Percentiles rank a stretch among this genome's conserved stretches.
These are phyloP conservation scores for Ceratobasidium sp. DNA, from an alignment of 1,284 basidiomycete genomes.

Conservation along the genomic window DNA sequence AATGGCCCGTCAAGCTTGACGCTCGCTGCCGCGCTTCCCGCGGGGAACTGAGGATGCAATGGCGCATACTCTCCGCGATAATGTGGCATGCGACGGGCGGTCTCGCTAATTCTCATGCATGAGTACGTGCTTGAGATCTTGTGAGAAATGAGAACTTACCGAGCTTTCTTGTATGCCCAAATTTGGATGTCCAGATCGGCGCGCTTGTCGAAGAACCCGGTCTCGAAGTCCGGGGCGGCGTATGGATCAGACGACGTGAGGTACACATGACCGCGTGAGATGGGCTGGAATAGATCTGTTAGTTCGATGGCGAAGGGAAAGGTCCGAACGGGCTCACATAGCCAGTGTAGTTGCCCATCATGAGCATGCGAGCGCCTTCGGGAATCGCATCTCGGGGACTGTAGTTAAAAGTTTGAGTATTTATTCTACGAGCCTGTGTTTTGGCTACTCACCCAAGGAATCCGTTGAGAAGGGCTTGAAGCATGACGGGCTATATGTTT, in stretches of 20 bases:
- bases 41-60: conserved; percentile 55
- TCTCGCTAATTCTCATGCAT: conserved; percentile 52
- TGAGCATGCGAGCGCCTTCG: conserved; percentile 18
- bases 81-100: conserved; percentile 56
- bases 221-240: conserved; percentile 17
- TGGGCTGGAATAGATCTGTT: not conserved
- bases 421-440: too few relatives aligned
- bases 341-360: conserved; percentile 23
- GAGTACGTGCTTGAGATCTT: not conserved
- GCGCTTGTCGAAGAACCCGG: conserved; percentile 12
- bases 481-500: conserved; percentile 14
- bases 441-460: conserved; percentile 19
- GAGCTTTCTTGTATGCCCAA: conserved; percentile 21
- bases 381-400: conserved; percentile 18
- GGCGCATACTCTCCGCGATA: conserved; percentile 57
- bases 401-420: not conserved
- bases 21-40: conserved; percentile 49
- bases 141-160: not conserved
- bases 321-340: not conserved
- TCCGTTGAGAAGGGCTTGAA: conserved; percentile 28
- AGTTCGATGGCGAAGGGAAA: not conserved
- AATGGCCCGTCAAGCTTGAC: conserved; percentile 22
- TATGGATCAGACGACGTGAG: conserved; percentile 23
- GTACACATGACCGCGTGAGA: conserved; percentile 24
- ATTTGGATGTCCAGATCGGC: conserved; percentile 23